Conservation (phyloP, 2,329 filamentous ascomycete species). For the Aspergillus texensis region DNA sequence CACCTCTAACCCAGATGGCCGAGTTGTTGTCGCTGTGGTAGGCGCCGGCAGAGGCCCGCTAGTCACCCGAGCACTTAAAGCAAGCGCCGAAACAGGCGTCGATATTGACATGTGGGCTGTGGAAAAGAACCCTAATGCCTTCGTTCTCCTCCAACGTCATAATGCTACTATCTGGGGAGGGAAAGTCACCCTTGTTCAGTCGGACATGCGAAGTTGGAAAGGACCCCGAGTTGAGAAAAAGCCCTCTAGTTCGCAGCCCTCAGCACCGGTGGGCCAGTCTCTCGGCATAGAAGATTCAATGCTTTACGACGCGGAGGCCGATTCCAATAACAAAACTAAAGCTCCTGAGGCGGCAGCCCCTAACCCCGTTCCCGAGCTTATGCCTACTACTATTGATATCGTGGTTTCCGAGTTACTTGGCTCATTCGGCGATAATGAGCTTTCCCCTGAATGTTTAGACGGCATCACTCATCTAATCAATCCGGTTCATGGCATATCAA, state of each 20-base stretch:
- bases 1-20: constrained; percentile 69
- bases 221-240: constrained; percentile 60
- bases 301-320: constrained; percentile 22
- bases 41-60: constrained; percentile 91
- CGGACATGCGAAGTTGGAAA: constrained; percentile 96
- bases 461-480: constrained; percentile 91
- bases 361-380: constrained; percentile 48
- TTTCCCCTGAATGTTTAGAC: constrained; percentile 94
- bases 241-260: not conserved
- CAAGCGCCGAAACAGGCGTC: constrained; percentile 74
- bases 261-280: constrained; percentile 36
- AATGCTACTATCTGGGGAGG: constrained; percentile 81
- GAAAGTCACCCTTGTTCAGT: constrained; percentile 84
- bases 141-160: constrained; percentile 85
- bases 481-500: constrained; percentile 81
- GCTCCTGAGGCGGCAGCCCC: constrained; percentile 26
- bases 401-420: constrained; percentile 88
- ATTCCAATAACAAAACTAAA: constrained; percentile 44
- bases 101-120: constrained; percentile 86
- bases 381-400: constrained; percentile 69
- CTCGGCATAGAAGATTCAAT: constrained; percentile 33
- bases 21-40: constrained; percentile 85
- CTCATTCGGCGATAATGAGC: constrained; percentile 95
- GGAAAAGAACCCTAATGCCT: constrained; percentile 98
- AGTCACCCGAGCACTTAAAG: constrained; percentile 81